Evolutionary conservation across 2,329 filamentous ascomycete genomes (phyloP).

Genomic region (Eutypa lata): DNA sequence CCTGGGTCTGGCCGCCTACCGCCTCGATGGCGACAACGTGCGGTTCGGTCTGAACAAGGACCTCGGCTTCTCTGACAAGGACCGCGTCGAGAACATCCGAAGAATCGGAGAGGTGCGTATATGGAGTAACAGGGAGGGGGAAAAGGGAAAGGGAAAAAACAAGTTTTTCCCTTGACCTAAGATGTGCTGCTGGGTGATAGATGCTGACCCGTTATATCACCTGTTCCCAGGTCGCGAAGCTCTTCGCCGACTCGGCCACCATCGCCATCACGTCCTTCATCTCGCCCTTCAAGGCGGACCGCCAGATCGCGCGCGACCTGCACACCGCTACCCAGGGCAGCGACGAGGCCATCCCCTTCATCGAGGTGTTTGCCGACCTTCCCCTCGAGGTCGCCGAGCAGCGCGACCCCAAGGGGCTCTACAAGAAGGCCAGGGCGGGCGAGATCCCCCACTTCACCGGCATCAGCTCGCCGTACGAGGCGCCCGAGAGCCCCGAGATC

Average conservation of each 20-base stretch:
- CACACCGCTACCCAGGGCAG: constrained; percentile 60
- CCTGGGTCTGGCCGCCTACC: constrained; percentile 78
- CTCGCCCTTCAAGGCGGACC: constrained; percentile 86
- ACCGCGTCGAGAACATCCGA: constrained; percentile 96
- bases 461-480: constrained; percentile 93
- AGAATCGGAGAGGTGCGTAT: constrained; percentile 74
- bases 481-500: constrained; percentile 80
- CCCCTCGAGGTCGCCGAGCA: constrained; percentile 89
- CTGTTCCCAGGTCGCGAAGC: constrained; percentile 70
- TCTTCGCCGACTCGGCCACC: constrained; percentile 87
- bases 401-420: constrained; percentile 94
- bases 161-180: too few relatives aligned
- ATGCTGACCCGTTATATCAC: not conserved
- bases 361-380: constrained; percentile 93
- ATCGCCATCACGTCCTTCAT: constrained; percentile 96
- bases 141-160: too few relatives aligned
- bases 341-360: constrained; percentile 72
- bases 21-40: constrained; percentile 96
- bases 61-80: constrained; percentile 87
- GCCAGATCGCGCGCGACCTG: constrained; percentile 75
- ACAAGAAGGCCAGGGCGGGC: constrained; percentile 92
- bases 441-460: constrained; percentile 98
- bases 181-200: too few relatives aligned
- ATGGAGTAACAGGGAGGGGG: too few relatives aligned
- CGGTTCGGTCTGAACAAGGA: constrained; percentile 98